Base-by-base conservation (phyloP, 2,329 filamentous ascomycete species). In the Pseudocercospora ulei region DNA sequence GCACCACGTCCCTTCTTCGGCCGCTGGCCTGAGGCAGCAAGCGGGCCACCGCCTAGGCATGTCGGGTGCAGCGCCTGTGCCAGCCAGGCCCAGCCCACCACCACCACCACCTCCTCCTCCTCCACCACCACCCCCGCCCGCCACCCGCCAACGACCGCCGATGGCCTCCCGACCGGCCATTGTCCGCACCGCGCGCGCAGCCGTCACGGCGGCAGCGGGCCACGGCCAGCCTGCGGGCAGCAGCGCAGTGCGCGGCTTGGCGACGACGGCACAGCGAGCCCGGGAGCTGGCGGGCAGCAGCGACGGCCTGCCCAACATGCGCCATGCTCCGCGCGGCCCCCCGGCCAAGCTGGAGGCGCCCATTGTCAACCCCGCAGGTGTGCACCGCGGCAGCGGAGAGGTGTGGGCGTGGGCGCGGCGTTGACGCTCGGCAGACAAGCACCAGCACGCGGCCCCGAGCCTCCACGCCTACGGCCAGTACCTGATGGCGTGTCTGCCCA, bases 391-490 rank as follows among this genome's bases (percentile, higher is more conserved):
- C 4, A 16, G n/a, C 12, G 29, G 14, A 38, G 27, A 18, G 25
- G 4, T 13, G 16, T 37, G 27, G 31, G n/a, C n/a, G n/a, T n/a
- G n/a, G 12, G 18, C 12, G 24, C 28, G 13, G 14, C 19, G 9
- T 35, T 39, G 20, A 36, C 31, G 19, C 13, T 23, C 41, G n/a
- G n/a, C n/a, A 49, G 90, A 96, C 72, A 93, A 90, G 66, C 92
- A 86, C 66, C 72, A 80, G 62, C 79, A 82, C 60, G 90, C 88
- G 69, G 76, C 82, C 53, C 82, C 93, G 51, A 75, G 80, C 60
- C 71, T 96, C 60, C 90, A 98, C 72, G 81, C 78, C 58, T 98
- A 98, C 61, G 90, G 90, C 57, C 78, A 92, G 60, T 98, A 94
- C 75, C 69, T 98, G 58, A 88, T 98, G 76, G 87, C 86, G 53